Evolutionary conservation across 2,329 filamentous ascomycete genomes (phyloP), one percentile per base, ranked within the genome.

Genomic region (Curvularia verruculosa): DNA sequence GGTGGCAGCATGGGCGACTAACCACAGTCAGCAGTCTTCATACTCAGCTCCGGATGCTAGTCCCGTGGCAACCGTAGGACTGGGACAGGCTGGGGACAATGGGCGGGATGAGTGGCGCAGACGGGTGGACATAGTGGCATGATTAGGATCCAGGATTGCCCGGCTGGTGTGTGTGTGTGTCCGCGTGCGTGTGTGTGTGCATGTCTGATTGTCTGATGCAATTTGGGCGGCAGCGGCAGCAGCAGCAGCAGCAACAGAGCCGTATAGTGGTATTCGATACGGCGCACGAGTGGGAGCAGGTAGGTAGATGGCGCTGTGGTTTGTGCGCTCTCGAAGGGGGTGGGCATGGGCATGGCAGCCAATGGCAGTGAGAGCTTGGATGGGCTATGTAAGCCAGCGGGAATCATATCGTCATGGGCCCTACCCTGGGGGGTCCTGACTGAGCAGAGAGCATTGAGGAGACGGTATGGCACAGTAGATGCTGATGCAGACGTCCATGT

Each of bases 31-130:
- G 54, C 52, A 34, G 12, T 36, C 39, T 41, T 34, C 15, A 45
- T 41, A 36, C 41, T 54, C 52, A 45, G 41, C 44, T 40, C 58
- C 46, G 36, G 51, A 50, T 28, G 49, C 49, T 46, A 53, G 54
- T 61, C 61, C 63, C 63, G 54, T 60, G 54, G 54, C 56, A 28
- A 45, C 56, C 56, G 61, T 61, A 57, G 49, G 46, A 47, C 41
- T 49, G 43, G 52, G 41, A 29, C 34, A 18, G 15, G 34, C 18
- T 36, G 34, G 15, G 13, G 31, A 15, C 12, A 15, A n/a, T 15
- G 34, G 36, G 46, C 55, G 48, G 57, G 54, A 49, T 56, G 53
- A 56, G 54, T 59, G 52, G 52, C 54, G 52, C 49, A 52, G 51
- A 52, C 43, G 37, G 31, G 13, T 13, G 29, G 47, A 28, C 26